Percentiles rank a stretch among this genome's conserved stretches.
Evolutionary conservation across 2,329 filamentous ascomycete species (phyloP).

Genomic region (Fusarium sp.): DNA sequence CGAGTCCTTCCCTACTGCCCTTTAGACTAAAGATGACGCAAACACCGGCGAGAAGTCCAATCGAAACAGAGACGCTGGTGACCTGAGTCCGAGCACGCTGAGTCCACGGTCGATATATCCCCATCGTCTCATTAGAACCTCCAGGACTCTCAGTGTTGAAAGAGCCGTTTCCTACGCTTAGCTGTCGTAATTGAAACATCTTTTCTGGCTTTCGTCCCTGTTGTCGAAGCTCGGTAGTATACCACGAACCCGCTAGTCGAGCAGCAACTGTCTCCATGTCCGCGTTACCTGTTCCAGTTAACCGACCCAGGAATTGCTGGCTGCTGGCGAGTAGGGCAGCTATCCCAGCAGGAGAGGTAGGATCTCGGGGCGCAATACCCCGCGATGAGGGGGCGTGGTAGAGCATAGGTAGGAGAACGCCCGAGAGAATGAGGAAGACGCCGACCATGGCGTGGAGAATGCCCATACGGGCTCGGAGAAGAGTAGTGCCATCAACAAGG

Average conservation of each 20-base stretch:
- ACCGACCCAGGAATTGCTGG: slow-evolving; percentile 36
- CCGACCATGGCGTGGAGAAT: slow-evolving; percentile 41
- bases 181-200: slow-evolving; percentile 42
- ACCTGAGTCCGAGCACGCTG: slow-evolving; percentile 26
- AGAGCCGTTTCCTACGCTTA: slow-evolving; percentile 34
- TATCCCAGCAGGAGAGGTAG: slow-evolving; percentile 43
- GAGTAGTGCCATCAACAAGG: slow-evolving; percentile 27
- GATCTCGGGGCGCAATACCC: slow-evolving; percentile 45
- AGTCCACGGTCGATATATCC: slow-evolving; percentile 43
- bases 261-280: slow-evolving; percentile 37
- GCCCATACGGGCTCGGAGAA: slow-evolving; percentile 32
- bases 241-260: slow-evolving; percentile 44
- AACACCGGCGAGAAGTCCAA: slow-evolving; percentile 32
- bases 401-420: slow-evolving; percentile 39
- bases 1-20: slow-evolving; percentile 33
- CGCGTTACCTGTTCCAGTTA: slow-evolving; percentile 40
- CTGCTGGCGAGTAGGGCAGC: slow-evolving; percentile 42
- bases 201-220: slow-evolving; percentile 36
- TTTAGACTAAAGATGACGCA: slow-evolving; percentile 38
- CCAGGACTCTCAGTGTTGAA: slow-evolving; percentile 20
- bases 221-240: slow-evolving; percentile 41
- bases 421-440: slow-evolving; percentile 36
- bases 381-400: slow-evolving; percentile 41
- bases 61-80: slow-evolving; percentile 25
- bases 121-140: slow-evolving; percentile 22